These are phyloP conservation scores for Saccharomycopsis microspora DNA, from an alignment of 805 yeast species.

Conservation along the genomic window DNA sequence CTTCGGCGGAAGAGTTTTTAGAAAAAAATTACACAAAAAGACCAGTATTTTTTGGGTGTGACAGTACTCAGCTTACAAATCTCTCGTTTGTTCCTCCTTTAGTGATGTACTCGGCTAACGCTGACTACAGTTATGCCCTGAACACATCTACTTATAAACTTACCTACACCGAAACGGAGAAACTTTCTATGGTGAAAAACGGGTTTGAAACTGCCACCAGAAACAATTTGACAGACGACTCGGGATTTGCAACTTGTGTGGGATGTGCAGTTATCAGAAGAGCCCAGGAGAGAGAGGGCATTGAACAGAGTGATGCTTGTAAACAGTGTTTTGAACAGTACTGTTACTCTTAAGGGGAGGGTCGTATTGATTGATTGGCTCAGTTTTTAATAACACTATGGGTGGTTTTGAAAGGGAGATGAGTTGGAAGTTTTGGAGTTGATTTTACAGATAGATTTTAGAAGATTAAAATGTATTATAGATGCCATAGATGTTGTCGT, in stretches of 20 bases:
- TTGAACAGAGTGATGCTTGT: slow-evolving; percentile 55
- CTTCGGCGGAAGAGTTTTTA: slow-evolving; percentile 58
- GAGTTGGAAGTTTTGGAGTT: too few species aligned
- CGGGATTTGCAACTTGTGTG: slow-evolving; percentile 60
- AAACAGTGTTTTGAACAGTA: slow-evolving; percentile 54
- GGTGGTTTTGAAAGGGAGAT: too few species aligned
- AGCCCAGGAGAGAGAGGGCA: slow-evolving; percentile 55
- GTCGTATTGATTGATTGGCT: neutral
- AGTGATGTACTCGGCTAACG: slow-evolving; percentile 63
- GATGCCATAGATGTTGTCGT: too few species aligned
- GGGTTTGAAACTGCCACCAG: slow-evolving; percentile 67
- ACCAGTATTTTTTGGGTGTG: slow-evolving; percentile 81
- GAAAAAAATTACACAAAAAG: slow-evolving; percentile 48
- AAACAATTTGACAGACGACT: slow-evolving; percentile 54
- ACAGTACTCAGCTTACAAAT: slow-evolving; percentile 39
- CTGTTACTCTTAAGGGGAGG: slow-evolving; percentile 46
- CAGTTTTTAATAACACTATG: too few species aligned
- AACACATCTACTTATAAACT: slow-evolving; percentile 68
- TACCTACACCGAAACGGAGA: slow-evolving; percentile 45
- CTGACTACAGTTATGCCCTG: slow-evolving; percentile 50
- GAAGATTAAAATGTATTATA: too few species aligned
- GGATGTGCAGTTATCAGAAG: slow-evolving; percentile 79
- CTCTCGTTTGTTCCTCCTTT: slow-evolving; percentile 60
- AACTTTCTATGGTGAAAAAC: slow-evolving; percentile 48
- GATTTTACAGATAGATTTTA: too few species aligned